Base-by-base conservation (phyloP, 192 early-diverging fungal species). In the Neocallimastix lanati region DNA sequence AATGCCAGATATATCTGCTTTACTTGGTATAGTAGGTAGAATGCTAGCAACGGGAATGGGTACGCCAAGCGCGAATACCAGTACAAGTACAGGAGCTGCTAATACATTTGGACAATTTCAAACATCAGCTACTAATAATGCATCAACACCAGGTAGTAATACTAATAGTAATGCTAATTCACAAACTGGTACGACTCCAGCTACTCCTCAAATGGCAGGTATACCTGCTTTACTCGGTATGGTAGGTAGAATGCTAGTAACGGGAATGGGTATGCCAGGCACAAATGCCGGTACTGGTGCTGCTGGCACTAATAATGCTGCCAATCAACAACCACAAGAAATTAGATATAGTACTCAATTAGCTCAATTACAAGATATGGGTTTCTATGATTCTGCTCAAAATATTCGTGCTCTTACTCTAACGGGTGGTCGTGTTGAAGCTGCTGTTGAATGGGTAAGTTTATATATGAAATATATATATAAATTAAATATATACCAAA, bases 321-420 rank as follows among this genome's bases (percentile, higher is more conserved):
- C 50, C 16, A 67, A 67, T 16, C 50, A 67, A 67, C 83, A 93
- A 88, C 88, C 78, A 83, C 90, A 29, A 84, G 90, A 82, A 87
- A 90, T 85, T 79, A 88, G 88, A 40, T 94, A 91, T 84, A 86
- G 85, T 78, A 81, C 85, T 76, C 88, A 93, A 86, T 84, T 95
- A 37, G 88, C 84, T 18, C 91, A 91, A 79, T 83, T 98, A 37
- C 91, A 94, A 81, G 98, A 99, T 29, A 99, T 99, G 98, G 98
- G 98, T 27, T 95, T 99, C 83, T 94, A 86, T 83, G 92, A 96
- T 83, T 92, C 92, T 4, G 85, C 88, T 29, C 92, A 94, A 85
- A 99, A 99, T 82, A 93, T 99, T 80, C 88, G 94, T 50, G 96
- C 94, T 0, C 87, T 99, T 80, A 85, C 88, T 28, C 82, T 89